Percentiles rank a stretch among this genome's conserved stretches.
These are phyloP conservation scores for Colletotrichum sp. DNA, from an alignment of 2,329 filamentous ascomycete genomes.

Conservation along the genomic window DNA sequence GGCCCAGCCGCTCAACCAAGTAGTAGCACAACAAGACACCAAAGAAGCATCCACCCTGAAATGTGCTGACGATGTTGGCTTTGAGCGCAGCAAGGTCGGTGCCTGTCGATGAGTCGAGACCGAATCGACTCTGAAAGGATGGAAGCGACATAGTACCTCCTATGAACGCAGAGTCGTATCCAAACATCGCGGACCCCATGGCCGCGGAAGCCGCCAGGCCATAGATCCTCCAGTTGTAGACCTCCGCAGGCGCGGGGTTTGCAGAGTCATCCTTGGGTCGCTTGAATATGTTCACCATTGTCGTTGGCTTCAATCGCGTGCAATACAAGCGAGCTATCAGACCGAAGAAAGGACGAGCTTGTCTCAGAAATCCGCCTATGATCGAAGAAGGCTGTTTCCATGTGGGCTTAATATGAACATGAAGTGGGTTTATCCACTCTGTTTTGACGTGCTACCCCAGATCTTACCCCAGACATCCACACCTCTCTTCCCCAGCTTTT, in stretches of 20 bases:
- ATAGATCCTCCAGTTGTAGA: slow-evolving; percentile 34
- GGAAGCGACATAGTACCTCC: slow-evolving; percentile 27
- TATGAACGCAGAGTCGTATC: slow-evolving; percentile 28
- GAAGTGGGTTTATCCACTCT: background rate
- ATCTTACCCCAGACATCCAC: background rate
- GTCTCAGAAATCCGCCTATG: background rate
- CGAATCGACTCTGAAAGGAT: slow-evolving; percentile 24
- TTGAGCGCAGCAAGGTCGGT: slow-evolving; percentile 14
- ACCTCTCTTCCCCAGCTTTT: background rate
- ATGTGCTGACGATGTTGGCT: slow-evolving; percentile 46
- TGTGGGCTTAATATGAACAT: background rate
- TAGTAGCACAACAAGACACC: slow-evolving; percentile 59
- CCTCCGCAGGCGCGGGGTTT: slow-evolving; percentile 19
- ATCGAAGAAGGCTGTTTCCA: background rate
- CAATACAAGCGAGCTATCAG: background rate
- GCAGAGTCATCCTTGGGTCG: slow-evolving; percentile 17
- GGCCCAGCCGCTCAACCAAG: slow-evolving; percentile 61
- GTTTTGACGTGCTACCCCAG: background rate
- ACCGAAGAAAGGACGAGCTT: background rate
- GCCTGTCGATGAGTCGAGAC: background rate
- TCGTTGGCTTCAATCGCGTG: background rate
- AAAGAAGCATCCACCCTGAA: slow-evolving; percentile 61
- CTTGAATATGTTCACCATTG: background rate
- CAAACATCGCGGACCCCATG: slow-evolving; percentile 31
- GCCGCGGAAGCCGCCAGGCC: slow-evolving; percentile 28